Evolutionary conservation across 192 early-diverging fungal genomes (phyloP).

Genomic region (Lobosporangium transversale): DNA sequence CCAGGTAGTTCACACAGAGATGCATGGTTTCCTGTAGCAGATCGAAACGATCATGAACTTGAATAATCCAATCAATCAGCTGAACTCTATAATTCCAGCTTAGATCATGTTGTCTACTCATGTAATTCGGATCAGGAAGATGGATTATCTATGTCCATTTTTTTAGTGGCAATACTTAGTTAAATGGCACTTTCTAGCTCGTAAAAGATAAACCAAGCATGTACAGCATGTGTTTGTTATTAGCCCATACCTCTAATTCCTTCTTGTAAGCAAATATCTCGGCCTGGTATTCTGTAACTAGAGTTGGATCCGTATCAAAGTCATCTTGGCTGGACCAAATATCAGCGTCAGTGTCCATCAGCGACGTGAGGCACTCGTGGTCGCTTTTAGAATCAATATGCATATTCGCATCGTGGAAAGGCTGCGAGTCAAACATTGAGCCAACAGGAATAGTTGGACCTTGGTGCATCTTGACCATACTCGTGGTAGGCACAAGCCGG

Average conservation of each 20-base stretch:
- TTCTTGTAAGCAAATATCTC: constrained; percentile 73
- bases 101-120: constrained; percentile 55
- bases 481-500: neutral
- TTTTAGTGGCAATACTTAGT: no score
- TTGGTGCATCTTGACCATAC: neutral
- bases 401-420: neutral
- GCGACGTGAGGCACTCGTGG: no score
- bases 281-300: constrained; percentile 68
- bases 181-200: no score
- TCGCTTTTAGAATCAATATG: constrained; percentile 8
- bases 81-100: constrained; percentile 61
- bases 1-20: constrained; percentile 65
- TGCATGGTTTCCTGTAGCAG: constrained; percentile 69
- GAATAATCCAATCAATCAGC: constrained; percentile 68
- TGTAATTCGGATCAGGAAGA: constrained; percentile 64
- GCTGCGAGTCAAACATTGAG: constrained; percentile 4
- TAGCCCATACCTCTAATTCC: constrained; percentile 63
- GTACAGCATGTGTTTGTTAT: no score
- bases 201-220: neutral
- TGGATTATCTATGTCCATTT: constrained; percentile 50
- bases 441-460: constrained; percentile 18
- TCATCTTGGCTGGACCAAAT: neutral
- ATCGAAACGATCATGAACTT: constrained; percentile 66
- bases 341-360: no score
- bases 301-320: constrained; percentile 45